These are phyloP conservation scores for Eucalyptus cloeziana DNA, from an alignment of 345 rosid species.

Conservation along the genomic window DNA sequence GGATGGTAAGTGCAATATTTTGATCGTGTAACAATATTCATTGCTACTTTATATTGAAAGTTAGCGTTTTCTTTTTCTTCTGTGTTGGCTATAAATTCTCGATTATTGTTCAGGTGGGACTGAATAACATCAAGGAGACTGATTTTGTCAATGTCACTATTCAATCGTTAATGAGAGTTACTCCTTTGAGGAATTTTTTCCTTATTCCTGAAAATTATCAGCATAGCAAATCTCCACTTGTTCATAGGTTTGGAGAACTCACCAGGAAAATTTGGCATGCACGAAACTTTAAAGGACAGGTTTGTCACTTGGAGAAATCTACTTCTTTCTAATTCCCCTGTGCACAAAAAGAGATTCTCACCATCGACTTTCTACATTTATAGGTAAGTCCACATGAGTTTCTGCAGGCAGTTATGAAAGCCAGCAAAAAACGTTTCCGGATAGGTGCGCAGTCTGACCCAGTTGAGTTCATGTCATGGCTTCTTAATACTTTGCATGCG, in stretches of 20 bases:
- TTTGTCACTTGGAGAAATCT: conserved; percentile 1
- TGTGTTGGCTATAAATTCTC: not conserved
- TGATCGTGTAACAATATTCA: not conserved
- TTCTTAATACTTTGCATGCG: conserved; percentile 76
- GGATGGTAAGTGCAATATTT: conserved; percentile 45
- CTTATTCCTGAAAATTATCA: conserved; percentile 88
- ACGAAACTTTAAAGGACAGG: conserved; percentile 97
- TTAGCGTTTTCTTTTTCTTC: not conserved
- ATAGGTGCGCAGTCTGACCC: conserved; percentile 95
- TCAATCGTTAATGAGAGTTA: conserved; percentile 90
- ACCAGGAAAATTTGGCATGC: conserved; percentile 95
- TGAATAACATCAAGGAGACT: conserved; percentile 89
- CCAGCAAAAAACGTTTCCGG: conserved; percentile 74
- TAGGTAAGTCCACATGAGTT: conserved; percentile 99
- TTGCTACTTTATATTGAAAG: not conserved
- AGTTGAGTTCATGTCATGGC: conserved; percentile 96
- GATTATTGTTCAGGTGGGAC: conserved; percentile 59
- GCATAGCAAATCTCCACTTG: conserved; percentile 72
- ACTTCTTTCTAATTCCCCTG: not conserved
- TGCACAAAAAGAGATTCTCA: not conserved
- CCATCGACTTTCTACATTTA: not conserved
- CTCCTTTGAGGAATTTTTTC: conserved; percentile 84
- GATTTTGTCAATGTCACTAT: conserved; percentile 97
- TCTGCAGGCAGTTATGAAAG: conserved; percentile 97
- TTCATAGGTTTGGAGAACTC: conserved; percentile 91